These are phyloP conservation scores for Cercis canadensis DNA, from an alignment of 306 rosid species.

Conservation along the genomic window DNA sequence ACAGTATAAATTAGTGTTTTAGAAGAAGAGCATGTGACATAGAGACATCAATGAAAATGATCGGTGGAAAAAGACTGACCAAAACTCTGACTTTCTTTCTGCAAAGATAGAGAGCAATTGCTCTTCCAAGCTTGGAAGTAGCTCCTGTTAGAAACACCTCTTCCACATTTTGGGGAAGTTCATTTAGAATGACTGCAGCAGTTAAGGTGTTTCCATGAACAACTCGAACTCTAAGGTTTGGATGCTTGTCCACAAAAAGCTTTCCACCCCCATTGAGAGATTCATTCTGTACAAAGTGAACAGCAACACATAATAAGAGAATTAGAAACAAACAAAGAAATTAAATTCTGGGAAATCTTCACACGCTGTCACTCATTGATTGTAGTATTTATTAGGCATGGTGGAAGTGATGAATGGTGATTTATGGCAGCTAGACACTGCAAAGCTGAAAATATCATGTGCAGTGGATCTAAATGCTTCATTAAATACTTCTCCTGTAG, in stretches of 20 bases:
- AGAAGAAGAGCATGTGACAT: not conserved
- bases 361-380: too few species aligned
- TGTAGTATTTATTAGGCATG: too few species aligned
- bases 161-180: constrained; percentile 68
- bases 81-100: constrained; percentile 84
- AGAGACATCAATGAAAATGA: not conserved
- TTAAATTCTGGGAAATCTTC: too few species aligned
- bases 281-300: constrained; percentile 67
- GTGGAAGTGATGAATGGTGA: too few species aligned
- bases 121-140: constrained; percentile 98
- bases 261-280: constrained; percentile 93
- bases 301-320: not conserved
- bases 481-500: too few species aligned
- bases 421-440: too few species aligned
- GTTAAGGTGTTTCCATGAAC: constrained; percentile 98
- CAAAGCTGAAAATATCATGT: too few species aligned
- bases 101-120: constrained; percentile 94
- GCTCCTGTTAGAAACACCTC: constrained; percentile 94
- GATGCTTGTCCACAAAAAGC: constrained; percentile 91
- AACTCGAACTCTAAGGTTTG: constrained; percentile 85
- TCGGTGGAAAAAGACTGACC: constrained; percentile 46
- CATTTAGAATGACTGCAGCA: constrained; percentile 91
- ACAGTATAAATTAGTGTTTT: too few species aligned
- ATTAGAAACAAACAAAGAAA: too few species aligned
- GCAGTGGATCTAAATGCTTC: too few species aligned